Evolutionary conservation across 2,329 filamentous ascomycete species (phyloP).

Genomic region (Trematosphaeria pertusa): DNA sequence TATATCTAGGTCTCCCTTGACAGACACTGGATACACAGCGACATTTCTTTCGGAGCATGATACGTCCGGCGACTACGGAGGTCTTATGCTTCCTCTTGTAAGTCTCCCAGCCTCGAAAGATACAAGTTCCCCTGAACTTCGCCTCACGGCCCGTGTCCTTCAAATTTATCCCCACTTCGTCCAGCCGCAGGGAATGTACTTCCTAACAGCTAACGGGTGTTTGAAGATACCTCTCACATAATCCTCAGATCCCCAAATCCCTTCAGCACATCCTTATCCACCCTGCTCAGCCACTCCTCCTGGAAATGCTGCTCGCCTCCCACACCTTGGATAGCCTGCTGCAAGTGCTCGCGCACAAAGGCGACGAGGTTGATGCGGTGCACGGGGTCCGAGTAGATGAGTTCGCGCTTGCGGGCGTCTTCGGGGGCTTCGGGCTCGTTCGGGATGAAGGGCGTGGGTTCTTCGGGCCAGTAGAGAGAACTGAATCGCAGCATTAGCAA

Average conservation of each 20-base stretch:
- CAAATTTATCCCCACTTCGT: too few species aligned
- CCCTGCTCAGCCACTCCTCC: constrained; percentile 73
- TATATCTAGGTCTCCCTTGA: too few species aligned
- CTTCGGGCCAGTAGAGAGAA: constrained; percentile 50
- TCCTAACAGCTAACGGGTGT: too few species aligned
- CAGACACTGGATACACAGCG: too few species aligned
- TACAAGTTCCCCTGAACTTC: too few species aligned
- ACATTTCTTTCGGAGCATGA: too few species aligned
- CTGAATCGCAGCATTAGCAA: constrained; percentile 24
- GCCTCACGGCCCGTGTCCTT: too few species aligned
- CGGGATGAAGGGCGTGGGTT: constrained; percentile 31
- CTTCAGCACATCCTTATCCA: constrained; percentile 74
- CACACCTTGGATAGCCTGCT: constrained; percentile 62
- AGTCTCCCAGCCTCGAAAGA: too few species aligned
- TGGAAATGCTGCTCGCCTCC: constrained; percentile 73
- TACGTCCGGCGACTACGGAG: too few species aligned
- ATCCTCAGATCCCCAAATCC: constrained; percentile 60
- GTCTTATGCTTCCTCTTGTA: too few species aligned
- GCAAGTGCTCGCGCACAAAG: constrained; percentile 70
- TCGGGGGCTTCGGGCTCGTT: constrained; percentile 52
- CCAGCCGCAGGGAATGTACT: too few species aligned
- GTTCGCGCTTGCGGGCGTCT: constrained; percentile 55
- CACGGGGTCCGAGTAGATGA: constrained; percentile 69
- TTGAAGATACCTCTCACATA: too few species aligned
- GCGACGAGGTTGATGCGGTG: constrained; percentile 69